Evolutionary conservation across 1,284 basidiomycete species (phyloP).

Genomic region (Cerioporus squamosus): DNA sequence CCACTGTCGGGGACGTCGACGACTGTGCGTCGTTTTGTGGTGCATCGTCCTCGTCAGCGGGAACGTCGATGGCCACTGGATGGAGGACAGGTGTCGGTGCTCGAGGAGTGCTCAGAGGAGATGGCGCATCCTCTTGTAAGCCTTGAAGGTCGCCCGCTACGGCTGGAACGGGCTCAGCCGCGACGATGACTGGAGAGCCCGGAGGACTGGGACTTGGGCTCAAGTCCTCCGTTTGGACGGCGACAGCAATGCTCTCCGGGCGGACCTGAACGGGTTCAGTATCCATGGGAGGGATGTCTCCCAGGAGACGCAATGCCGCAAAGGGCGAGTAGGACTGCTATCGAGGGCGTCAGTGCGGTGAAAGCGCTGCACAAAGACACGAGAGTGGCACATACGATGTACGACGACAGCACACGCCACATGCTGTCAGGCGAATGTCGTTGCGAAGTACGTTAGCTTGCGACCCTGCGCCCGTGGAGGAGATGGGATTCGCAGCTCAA

Average conservation of each 20-base stretch:
- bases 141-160: too few relatives aligned
- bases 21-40: not conserved
- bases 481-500: too few relatives aligned
- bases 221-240: not conserved
- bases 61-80: not conserved
- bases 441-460: too few relatives aligned
- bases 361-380: not conserved
- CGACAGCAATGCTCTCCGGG: not conserved
- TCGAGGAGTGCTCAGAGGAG: too few relatives aligned
- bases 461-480: too few relatives aligned
- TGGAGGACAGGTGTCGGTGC: not conserved
- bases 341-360: not conserved
- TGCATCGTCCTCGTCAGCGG: not conserved
- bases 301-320: not conserved
- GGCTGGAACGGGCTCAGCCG: too few relatives aligned
- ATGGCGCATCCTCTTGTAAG: too few relatives aligned
- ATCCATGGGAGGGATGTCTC: not conserved
- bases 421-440: not conserved
- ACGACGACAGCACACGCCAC: not conserved
- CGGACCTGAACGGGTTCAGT: not conserved
- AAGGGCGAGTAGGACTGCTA: slow-evolving; percentile 1
- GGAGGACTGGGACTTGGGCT: not conserved
- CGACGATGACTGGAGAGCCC: too few relatives aligned
- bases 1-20: not conserved
- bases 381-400: not conserved